Base-by-base conservation (phyloP, 495 filamentous ascomycete genomes). In the Haplographium delicatum region DNA sequence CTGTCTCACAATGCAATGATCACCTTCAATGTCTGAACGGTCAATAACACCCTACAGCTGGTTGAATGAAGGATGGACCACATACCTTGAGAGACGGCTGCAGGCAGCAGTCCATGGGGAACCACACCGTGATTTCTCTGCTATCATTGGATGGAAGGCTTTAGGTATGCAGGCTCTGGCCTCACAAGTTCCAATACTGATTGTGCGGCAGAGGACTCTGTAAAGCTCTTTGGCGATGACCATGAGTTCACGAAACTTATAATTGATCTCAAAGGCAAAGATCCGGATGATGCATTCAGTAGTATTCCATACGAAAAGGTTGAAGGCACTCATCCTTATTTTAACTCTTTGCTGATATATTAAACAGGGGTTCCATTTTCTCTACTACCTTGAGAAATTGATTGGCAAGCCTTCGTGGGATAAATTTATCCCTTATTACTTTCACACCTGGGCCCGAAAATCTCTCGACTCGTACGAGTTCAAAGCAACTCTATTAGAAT, bases 1-100 rank as follows among this genome's bases (percentile, higher is more conserved):
- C n/a, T n/a, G n/a, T n/a, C n/a, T 31, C 13, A 31, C 13, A 31
- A 7, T 31, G 41, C n/a, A 27, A 20, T 24, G 25, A 3, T 40
- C 19, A 8, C 20, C 23, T 2, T 28, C 38, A 25, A 26, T 35
- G 16, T 44, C 39, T n/a, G n/a, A n/a, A n/a, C n/a, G n/a, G 10
- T 44, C 15, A 26, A 47, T 50, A n/a, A 30, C 42, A 19, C 37
- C 25, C 61, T 1, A 5, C 35, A 76, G 73, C 63, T 97, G 91
- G 91, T 66, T 97, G 47, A 96, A 96, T 57, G 91, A 96, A 64
- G 90, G 90, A 26, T 97, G 91, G 91, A 96, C 91, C 2, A 86
- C 83, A 6, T 96, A 97, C 62, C 79, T 96, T 6, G 93, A 98
- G 67, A 79, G 91, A 41, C 76, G 91, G 35, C 83, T 89, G 49